phyloP scores from a whole-genome alignment of 768 basidiomycete genomes.

The Tylopilus rubrobrunneus region DNA sequence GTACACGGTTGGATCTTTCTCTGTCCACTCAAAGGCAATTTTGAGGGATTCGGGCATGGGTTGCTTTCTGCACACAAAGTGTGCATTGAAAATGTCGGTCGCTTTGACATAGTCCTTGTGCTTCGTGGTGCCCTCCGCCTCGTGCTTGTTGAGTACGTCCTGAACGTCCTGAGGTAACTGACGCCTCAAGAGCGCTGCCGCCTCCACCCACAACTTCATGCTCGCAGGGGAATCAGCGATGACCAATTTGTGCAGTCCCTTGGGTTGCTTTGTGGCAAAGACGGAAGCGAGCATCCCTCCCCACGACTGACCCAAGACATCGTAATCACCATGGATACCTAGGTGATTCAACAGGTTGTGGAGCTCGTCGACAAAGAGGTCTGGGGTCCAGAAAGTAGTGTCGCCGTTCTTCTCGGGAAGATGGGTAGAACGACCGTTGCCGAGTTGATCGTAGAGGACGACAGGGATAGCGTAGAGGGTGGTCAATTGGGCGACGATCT shows the following conservation, averaged over 20 bases:
- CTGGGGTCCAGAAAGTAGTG: constrained; percentile 44
- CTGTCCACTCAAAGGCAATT: constrained; percentile 30
- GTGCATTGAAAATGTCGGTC: constrained; percentile 40
- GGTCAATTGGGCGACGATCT: constrained; percentile 38
- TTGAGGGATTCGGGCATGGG: constrained; percentile 42
- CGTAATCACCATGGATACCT: constrained; percentile 41
- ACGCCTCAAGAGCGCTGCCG: constrained; percentile 27
- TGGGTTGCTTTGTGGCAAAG: constrained; percentile 35
- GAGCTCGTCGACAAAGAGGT: constrained; percentile 52
- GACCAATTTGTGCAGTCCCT: constrained; percentile 44
- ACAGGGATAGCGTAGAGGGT: constrained; percentile 38
- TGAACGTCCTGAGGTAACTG: constrained; percentile 40
- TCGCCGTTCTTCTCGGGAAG: too few relatives aligned
- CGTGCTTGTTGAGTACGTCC: constrained; percentile 41
- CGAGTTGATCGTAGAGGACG: constrained; percentile 55
- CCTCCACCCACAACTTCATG: constrained; percentile 40
- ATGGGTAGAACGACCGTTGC: constrained; percentile 52
- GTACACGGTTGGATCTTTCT: constrained; percentile 47
- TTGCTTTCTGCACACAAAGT: constrained; percentile 41
- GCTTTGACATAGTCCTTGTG: constrained; percentile 43
- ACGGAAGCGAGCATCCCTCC: constrained; percentile 43
- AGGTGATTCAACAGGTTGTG: constrained; percentile 43
- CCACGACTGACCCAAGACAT: constrained; percentile 41
- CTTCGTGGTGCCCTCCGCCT: constrained; percentile 41
- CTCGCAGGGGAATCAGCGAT: constrained; percentile 44